These are phyloP conservation scores for Dryas octopetala DNA, from an alignment of 306 rosid species.

Conservation along the genomic window DNA sequence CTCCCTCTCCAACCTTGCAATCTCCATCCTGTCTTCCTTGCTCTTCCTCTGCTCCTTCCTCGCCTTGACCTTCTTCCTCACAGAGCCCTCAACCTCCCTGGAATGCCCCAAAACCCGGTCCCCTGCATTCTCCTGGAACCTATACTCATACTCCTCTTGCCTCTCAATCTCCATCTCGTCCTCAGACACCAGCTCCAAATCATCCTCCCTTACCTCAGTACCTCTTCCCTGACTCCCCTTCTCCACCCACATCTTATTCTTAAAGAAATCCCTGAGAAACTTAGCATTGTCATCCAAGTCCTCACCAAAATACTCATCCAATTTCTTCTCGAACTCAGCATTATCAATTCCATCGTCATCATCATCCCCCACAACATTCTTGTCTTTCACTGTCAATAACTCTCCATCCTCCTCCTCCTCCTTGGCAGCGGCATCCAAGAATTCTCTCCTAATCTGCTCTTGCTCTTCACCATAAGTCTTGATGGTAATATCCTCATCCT, in stretches of 20 bases:
- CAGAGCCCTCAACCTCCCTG: conserved; percentile 70
- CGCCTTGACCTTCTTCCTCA: conserved; percentile 73
- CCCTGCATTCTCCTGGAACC: conserved; percentile 75
- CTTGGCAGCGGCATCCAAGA: conserved; percentile 48
- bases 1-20: conserved; percentile 75
- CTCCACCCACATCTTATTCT: conserved; percentile 66
- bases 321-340: conserved; percentile 47
- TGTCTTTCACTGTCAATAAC: conserved; percentile 42
- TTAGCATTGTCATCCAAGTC: conserved; percentile 44
- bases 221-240: conserved; percentile 26
- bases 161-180: conserved; percentile 69
- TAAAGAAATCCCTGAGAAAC: conserved; percentile 60
- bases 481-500: conserved; percentile 27
- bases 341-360: conserved; percentile 40
- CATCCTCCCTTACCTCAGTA: conserved; percentile 46
- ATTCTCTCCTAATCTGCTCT: conserved; percentile 57
- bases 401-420: conserved; percentile 52
- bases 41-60: conserved; percentile 86
- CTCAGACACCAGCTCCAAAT: conserved; percentile 55
- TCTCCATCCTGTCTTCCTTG: conserved; percentile 87
- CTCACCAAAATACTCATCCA: conserved; percentile 66
- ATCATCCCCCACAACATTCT: conserved; percentile 1
- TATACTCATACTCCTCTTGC: conserved; percentile 79
- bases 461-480: conserved; percentile 64
- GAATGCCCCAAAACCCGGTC: conserved; percentile 78